Evolutionary conservation across 768 basidiomycete species (phyloP), one percentile per base, ranked within the genome.

Genomic region (Podaxis sp.): DNA sequence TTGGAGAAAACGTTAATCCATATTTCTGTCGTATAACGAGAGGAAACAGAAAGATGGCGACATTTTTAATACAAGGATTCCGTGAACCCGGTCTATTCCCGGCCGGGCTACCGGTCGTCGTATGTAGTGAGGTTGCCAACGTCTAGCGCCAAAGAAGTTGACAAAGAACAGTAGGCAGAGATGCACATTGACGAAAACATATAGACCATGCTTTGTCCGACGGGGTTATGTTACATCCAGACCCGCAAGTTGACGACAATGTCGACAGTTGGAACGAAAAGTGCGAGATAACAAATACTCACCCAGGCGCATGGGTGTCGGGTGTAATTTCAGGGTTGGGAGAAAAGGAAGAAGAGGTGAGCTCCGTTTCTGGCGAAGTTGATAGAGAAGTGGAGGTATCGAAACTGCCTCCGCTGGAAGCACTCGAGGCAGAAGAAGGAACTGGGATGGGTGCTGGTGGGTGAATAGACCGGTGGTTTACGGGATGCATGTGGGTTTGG

Each of bases 401-500:
- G 28, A 67, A 65, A 27, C 63, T 60, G 36, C 68, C 36, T 21
- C 52, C 27, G 37, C 50, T 46, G 16, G 50, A 53, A 16, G 42
- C 28, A 37, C 52, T 47, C n/a, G 57, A 42, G 57, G 38, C 50
- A 38, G 46, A 56, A 62, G 47, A 65, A 66, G 32, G 44, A n/a
- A 62, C 48, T 54, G 47, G 64, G 64, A 23, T 52, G 40, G 62
- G 13, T 40, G 59, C 13, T 21, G 54, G 42, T 23, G 42, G 55
- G 58, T 63, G 68, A 1, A 46, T 46, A 46, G 59, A 52, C 32
- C 77, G 75, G 36, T 74, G 76, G 5, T 73, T 69, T 27, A 82
- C 75, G 21, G 82, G 82, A 67, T 87, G 85, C 85, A 87, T 87
- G 68, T 84, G 81, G 57, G 70, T 70, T 55, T 71, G 71, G 21